Conservation (phyloP, 371 early-diverging fungal genomes). For the Phascolomyces articulosus region DNA sequence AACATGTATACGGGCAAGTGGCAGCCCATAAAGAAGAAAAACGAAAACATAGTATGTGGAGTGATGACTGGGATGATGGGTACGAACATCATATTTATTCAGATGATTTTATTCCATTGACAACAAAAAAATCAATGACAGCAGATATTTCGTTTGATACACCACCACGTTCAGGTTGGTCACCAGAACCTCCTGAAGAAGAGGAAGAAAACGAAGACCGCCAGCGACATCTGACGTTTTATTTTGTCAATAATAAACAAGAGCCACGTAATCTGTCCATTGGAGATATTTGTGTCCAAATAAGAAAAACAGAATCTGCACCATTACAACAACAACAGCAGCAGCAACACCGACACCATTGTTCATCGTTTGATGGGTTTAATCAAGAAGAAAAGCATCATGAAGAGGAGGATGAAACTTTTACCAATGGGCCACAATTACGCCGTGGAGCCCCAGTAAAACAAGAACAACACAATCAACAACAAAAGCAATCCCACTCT, state of each 20-base stretch:
- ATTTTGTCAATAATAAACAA: neutral
- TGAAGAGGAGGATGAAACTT: neutral
- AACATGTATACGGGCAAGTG: neutral
- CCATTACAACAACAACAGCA: slow-evolving; percentile 1
- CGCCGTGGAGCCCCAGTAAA: neutral
- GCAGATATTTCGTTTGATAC: neutral
- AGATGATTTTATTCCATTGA: neutral
- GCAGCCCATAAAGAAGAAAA: neutral
- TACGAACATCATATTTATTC: neutral
- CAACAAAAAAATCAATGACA: neutral
- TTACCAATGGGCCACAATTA: neutral
- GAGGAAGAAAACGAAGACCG: neutral
- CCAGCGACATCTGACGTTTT: neutral
- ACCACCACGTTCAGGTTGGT: slow-evolving; percentile 4
- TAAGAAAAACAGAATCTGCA: neutral
- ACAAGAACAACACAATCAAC: neutral
- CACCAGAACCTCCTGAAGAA: slow-evolving; percentile 7
- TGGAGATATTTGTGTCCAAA: neutral
- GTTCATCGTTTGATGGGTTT: neutral
- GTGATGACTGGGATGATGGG: slow-evolving; percentile 9
- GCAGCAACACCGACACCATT: slow-evolving; percentile 1
- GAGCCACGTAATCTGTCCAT: neutral
- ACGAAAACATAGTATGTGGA: slow-evolving; percentile 1
- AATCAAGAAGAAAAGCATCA: neutral
- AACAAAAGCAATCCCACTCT: neutral